These are phyloP conservation scores for Aulographum hederae DNA, from an alignment of 2,329 filamentous ascomycete species.

Conservation along the genomic window DNA sequence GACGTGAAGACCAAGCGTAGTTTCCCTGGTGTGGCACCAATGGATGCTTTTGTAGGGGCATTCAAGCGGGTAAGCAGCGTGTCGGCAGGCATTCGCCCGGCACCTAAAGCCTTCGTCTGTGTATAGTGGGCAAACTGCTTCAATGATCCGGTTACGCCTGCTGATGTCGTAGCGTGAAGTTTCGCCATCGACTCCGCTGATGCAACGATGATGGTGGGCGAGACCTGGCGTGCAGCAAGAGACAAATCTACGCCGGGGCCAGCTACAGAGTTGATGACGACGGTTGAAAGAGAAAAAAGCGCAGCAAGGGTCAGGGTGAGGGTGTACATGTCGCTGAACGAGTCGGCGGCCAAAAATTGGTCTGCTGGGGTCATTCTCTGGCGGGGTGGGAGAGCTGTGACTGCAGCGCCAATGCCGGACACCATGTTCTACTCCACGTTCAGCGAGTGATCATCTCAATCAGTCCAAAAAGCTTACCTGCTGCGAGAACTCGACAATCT, in stretches of 20 bases:
- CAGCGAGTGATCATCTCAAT: no score
- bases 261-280: constrained; percentile 80
- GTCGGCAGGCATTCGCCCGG: constrained; percentile 55
- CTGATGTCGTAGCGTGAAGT: constrained; percentile 41
- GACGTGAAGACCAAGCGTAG: constrained; percentile 68
- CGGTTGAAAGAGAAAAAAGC: constrained; percentile 65
- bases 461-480: no score
- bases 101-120: constrained; percentile 50
- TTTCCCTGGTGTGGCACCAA: constrained; percentile 49
- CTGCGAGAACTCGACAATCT: constrained; percentile 70
- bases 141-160: constrained; percentile 40
- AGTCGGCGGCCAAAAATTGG: constrained; percentile 69
- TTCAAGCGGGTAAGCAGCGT: constrained; percentile 44
- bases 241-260: constrained; percentile 52
- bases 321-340: constrained; percentile 61
- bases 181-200: constrained; percentile 55
- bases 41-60: constrained; percentile 29
- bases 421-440: no score
- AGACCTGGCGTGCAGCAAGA: constrained; percentile 53
- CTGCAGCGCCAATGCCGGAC: constrained; percentile 65
- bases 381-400: constrained; percentile 53
- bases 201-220: constrained; percentile 68
- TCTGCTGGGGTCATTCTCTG: constrained; percentile 61
- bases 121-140: constrained; percentile 52
- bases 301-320: constrained; percentile 66